Base-by-base conservation (phyloP, 2,329 filamentous ascomycete genomes). In the Waltergamsia citrina region DNA sequence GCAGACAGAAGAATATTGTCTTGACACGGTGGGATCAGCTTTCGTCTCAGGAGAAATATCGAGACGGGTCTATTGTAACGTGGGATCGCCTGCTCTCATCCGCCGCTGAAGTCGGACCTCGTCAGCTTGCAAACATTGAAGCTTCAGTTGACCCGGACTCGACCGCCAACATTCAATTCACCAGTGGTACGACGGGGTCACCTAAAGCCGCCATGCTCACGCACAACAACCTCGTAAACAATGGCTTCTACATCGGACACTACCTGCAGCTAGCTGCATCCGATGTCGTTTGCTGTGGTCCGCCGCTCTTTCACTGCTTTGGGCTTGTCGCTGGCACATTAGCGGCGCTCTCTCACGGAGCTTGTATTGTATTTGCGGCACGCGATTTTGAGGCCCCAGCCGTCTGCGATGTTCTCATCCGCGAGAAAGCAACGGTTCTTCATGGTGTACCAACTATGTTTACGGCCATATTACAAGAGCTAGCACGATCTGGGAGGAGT, bases 281-380 rank as follows among this genome's bases (percentile, higher is more conserved):
- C 1, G 80, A 85, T 44, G 60, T 81, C 7, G 66, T 80, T 4
- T 79, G 74, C 48, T 80, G 75, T 42, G 73, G 74, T 9, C 74
- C 75, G 2, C 76, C 76, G 0, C 59, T 80, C 4, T 80, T 80
- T 52, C 76, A 80, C 48, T 84, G 79, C 52, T 85, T 85, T 43
- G 80, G 80, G n/a, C 71, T 74, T 37, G 78, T 83, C 17, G 56
- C 84, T 3, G 80, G 80, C 7, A 81, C 81, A 46, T 78, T 84
- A 65, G 76, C 79, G 0, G 79, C 74, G 2, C 71, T 76, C 9
- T 81, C 76, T 1, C 78, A 83, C 37, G 71, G 55, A 28, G 44
- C 71, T 2, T 57, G 71, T 11, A 79, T 85, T 32, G 70, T 83
- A 5, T 81, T 83, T 42, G 79, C 80, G 0, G 61, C 69, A 2